Base-by-base conservation (phyloP, 2,329 filamentous ascomycete genomes). In the Aspergillus ustus region DNA sequence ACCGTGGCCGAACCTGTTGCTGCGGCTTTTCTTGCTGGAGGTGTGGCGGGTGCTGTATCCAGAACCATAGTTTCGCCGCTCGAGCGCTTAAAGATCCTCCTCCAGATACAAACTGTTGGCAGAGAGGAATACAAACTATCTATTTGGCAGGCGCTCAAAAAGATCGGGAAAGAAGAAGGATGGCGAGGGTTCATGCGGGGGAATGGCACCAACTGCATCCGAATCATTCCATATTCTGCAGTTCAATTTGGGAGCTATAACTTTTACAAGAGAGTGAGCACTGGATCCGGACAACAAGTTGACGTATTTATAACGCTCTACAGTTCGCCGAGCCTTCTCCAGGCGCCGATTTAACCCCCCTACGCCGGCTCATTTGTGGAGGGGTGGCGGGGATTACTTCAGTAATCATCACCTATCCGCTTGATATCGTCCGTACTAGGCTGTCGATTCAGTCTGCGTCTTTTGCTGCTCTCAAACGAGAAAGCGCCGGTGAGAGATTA, bases 221-320 rank as follows among this genome's bases (percentile, higher is more conserved):
- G 95, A 64, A 99, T 99, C 68, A 92, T 99, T 56, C 95, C 95
- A 4, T 99, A 99, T 78, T 98, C 94, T 53, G 95, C 95, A 11
- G 95, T 98, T 45, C 95, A 99, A 74, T 99, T 99, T 78, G 94
- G 94, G 69, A 96, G 93, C 74, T 99, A 98, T 82, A 98, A 96
- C 76, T 88, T 98, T 69, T 99, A 99, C 81, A 97, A 96, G 79
- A 86, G 88, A 81, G 93, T 96, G 81, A 75, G 89, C 80, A n/a
- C 25, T 31, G 22, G 29, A 34, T 17, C 25, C n/a, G 19, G 15
- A 2, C 13, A 3, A n/a, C 46, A n/a, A 13, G 19, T 8, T 11
- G 6, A 20, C 34, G 40, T 55, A 31, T 51, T 57, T 68, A 59
- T 70, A 61, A 20, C 60, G 61, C 52, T 20, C 19, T 64, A 13